Evolutionary conservation across 352 stramenopile genomes (phyloP).

Genomic region (Globisporangium carolinianum): DNA sequence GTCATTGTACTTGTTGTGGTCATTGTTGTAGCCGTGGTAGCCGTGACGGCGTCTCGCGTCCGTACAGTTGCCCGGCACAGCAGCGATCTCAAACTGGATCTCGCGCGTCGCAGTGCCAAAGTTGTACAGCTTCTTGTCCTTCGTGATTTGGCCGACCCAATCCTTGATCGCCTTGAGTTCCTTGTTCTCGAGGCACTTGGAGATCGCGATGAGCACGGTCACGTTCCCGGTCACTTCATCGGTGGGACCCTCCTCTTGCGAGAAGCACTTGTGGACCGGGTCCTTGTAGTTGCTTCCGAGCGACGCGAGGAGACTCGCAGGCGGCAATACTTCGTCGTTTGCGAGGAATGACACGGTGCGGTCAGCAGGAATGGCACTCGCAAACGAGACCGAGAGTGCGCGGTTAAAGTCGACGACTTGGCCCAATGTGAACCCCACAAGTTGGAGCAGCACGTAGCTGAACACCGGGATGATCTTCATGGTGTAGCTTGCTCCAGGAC

Average conservation of each 20-base stretch:
- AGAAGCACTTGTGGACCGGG: conserved; percentile 4
- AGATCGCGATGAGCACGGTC: conserved; percentile 42
- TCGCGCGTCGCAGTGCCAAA: conserved; percentile 10
- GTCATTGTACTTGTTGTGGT: conserved; percentile 5
- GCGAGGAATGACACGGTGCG: conserved; percentile 17
- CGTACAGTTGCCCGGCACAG: conserved; percentile 28
- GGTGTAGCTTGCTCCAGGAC: background rate
- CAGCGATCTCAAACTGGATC: conserved; percentile 9
- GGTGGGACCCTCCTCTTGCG: background rate
- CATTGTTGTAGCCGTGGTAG: conserved; percentile 2
- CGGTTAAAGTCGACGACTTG: conserved; percentile 20
- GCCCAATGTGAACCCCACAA: conserved; percentile 8
- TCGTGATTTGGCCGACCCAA: conserved; percentile 26
- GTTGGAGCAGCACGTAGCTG: conserved; percentile 7
- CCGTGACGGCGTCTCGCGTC: conserved; percentile 1
- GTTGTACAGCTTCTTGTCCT: conserved; percentile 14
- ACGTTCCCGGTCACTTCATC: conserved; percentile 1
- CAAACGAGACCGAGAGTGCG: conserved; percentile 9
- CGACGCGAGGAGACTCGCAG: conserved; percentile 6
- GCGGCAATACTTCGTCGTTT: conserved; percentile 7
- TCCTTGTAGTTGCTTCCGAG: conserved; percentile 3
- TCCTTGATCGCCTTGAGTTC: conserved; percentile 29
- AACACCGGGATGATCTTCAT: conserved; percentile 11
- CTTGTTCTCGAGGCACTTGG: conserved; percentile 40
- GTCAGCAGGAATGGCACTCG: background rate